Evolutionary conservation across 345 rosid genomes (phyloP).

Genomic region (Aurinia saxatilis): DNA sequence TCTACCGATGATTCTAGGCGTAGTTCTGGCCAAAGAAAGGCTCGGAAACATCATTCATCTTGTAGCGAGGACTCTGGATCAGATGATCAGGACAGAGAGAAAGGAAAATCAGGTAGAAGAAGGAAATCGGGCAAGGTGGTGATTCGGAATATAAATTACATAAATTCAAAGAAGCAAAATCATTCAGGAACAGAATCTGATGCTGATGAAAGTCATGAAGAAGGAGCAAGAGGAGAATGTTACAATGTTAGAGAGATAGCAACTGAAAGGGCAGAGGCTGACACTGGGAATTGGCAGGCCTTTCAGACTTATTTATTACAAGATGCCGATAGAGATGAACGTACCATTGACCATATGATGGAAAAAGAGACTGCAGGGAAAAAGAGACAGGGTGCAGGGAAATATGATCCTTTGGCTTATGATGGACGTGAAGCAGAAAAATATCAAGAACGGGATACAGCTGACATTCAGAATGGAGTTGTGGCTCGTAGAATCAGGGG

Average conservation of each 20-base stretch:
- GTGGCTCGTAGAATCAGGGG: constrained; percentile 36
- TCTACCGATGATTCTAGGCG: constrained; percentile 54
- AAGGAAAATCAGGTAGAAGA: constrained; percentile 50
- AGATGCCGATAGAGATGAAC: constrained; percentile 73
- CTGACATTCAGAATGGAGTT: constrained; percentile 46
- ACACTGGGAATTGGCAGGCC: constrained; percentile 79
- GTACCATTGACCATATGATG: constrained; percentile 36
- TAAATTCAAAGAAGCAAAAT: constrained; percentile 54
- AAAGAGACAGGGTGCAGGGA: constrained; percentile 36
- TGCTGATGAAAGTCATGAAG: constrained; percentile 40
- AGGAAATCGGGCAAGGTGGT: constrained; percentile 68
- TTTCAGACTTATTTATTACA: constrained; percentile 72
- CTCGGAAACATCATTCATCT: constrained; percentile 56
- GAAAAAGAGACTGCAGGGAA: constrained; percentile 53
- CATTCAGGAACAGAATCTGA: constrained; percentile 57
- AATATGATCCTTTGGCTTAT: constrained; percentile 53
- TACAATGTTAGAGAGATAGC: constrained; percentile 38
- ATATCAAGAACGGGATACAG: constrained; percentile 35
- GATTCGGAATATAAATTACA: constrained; percentile 76
- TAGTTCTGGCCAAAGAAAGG: constrained; percentile 47
- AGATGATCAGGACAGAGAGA: constrained; percentile 46
- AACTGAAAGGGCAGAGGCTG: constrained; percentile 40
- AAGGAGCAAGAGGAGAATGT: constrained; percentile 29
- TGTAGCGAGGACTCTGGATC: constrained; percentile 47
- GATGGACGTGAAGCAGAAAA: constrained; percentile 39